phyloP scores from a whole-genome alignment of 2,329 filamentous ascomycete species.

The Penicillium sp. region DNA sequence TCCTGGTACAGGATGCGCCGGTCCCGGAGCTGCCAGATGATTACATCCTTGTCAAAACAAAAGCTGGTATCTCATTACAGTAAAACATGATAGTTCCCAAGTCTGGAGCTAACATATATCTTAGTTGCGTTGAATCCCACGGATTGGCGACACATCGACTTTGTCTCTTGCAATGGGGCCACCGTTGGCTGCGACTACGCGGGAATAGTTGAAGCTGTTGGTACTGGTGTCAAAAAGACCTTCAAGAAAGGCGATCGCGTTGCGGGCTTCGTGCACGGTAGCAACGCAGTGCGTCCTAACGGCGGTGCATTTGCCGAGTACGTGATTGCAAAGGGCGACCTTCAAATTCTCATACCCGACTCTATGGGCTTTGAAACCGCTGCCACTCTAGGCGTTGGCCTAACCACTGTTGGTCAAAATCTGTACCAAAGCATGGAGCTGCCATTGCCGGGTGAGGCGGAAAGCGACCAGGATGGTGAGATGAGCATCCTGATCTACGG shows the following conservation, averaged over 20 bases:
- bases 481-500: conserved; percentile 40
- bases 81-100: not conserved
- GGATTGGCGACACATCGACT: conserved; percentile 46
- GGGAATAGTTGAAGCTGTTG: conserved; percentile 50
- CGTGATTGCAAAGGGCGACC: conserved; percentile 56
- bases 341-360: conserved; percentile 55
- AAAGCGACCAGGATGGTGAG: conserved; percentile 1
- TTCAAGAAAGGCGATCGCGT: conserved; percentile 60
- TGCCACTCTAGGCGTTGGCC: conserved; percentile 58
- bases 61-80: conserved; percentile 21
- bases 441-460: conserved; percentile 28
- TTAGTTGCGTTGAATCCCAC: conserved; percentile 57
- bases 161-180: conserved; percentile 41
- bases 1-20: conserved; percentile 26
- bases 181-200: conserved; percentile 59
- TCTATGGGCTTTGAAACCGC: conserved; percentile 58
- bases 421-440: conserved; percentile 43
- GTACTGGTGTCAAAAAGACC: conserved; percentile 32
- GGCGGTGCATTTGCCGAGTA: conserved; percentile 62
- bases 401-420: conserved; percentile 59
- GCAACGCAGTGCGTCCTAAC: conserved; percentile 45
- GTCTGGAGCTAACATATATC: not conserved
- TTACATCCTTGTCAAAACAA: conserved; percentile 59
- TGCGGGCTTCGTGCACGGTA: conserved; percentile 57
- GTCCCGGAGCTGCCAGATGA: conserved; percentile 51